Conservation (phyloP, 768 basidiomycete genomes). For the Psilocybe cubensis region DNA sequence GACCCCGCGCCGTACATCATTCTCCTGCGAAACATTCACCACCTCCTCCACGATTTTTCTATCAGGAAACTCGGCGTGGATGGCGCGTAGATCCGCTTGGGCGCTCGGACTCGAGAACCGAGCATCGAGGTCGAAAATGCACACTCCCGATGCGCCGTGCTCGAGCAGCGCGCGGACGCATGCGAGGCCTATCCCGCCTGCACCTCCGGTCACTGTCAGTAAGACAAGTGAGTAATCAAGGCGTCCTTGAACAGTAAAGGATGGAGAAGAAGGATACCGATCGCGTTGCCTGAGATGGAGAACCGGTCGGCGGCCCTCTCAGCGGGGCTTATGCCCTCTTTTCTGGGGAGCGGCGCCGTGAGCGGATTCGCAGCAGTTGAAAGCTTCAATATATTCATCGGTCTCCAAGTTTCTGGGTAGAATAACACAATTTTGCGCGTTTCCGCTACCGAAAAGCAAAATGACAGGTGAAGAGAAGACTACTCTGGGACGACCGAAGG, state of each 20-base stretch:
- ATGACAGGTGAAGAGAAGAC: not conserved
- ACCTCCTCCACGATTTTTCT: constrained; percentile 33
- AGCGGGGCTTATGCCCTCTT: constrained; percentile 10
- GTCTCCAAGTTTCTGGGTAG: not conserved
- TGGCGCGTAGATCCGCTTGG: constrained; percentile 17
- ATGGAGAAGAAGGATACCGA: constrained; percentile 31
- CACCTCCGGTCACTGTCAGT: constrained; percentile 45
- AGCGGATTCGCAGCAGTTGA: constrained; percentile 22
- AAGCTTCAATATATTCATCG: constrained; percentile 3
- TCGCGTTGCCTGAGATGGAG: constrained; percentile 40
- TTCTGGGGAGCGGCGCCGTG: constrained; percentile 12
- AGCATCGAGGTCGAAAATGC: constrained; percentile 31
- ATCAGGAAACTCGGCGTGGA: constrained; percentile 32
- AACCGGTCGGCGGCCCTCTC: constrained; percentile 37
- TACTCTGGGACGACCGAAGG: no score
- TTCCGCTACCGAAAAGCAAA: not conserved
- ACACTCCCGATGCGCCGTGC: constrained; percentile 42
- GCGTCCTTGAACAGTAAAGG: not conserved
- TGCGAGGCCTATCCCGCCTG: constrained; percentile 40
- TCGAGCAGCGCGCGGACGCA: constrained; percentile 44
- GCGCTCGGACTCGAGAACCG: constrained; percentile 25
- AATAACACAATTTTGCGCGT: not conserved
- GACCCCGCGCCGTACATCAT: constrained; percentile 28
- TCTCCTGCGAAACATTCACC: constrained; percentile 42
- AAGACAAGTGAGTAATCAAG: not conserved